phyloP scores from a whole-genome alignment of 2,329 filamentous ascomycete genomes.

The Verticillium longisporum region DNA sequence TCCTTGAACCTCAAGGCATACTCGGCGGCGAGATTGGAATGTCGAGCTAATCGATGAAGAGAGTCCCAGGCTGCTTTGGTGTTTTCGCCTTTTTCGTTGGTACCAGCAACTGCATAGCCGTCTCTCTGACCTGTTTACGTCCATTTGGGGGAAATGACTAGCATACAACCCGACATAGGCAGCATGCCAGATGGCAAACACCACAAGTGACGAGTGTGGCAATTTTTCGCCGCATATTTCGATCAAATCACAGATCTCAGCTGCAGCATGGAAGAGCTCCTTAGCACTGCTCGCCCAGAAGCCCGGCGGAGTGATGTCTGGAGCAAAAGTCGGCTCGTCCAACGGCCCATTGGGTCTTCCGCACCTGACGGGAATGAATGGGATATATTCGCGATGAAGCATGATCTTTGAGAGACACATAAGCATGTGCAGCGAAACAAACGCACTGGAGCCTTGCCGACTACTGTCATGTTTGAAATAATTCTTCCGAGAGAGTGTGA shows the following conservation, averaged over 20 bases:
- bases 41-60: constrained; percentile 1
- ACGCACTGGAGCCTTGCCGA: constrained; percentile 55
- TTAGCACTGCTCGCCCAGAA: constrained; percentile 60
- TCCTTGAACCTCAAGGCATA: constrained; percentile 7
- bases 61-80: constrained; percentile 4
- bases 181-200: constrained; percentile 62
- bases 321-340: constrained; percentile 48
- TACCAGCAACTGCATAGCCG: constrained; percentile 31
- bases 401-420: constrained; percentile 60
- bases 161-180: constrained; percentile 61
- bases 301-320: constrained; percentile 37
- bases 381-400: constrained; percentile 62
- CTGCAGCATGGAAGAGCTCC: constrained; percentile 55
- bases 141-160: constrained; percentile 62
- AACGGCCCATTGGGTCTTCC: constrained; percentile 44
- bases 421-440: constrained; percentile 61
- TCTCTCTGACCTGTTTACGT: constrained; percentile 34
- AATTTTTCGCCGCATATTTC: constrained; percentile 54
- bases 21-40: constrained; percentile 6
- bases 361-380: constrained; percentile 56
- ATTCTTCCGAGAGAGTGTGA: constrained; percentile 53
- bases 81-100: constrained; percentile 18
- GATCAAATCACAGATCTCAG: constrained; percentile 58
- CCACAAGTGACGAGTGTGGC: constrained; percentile 60
- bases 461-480: constrained; percentile 60